Evolutionary conservation across 108 stramenopile genomes (phyloP).

Genomic region (Discostella stelligeroides): DNA sequence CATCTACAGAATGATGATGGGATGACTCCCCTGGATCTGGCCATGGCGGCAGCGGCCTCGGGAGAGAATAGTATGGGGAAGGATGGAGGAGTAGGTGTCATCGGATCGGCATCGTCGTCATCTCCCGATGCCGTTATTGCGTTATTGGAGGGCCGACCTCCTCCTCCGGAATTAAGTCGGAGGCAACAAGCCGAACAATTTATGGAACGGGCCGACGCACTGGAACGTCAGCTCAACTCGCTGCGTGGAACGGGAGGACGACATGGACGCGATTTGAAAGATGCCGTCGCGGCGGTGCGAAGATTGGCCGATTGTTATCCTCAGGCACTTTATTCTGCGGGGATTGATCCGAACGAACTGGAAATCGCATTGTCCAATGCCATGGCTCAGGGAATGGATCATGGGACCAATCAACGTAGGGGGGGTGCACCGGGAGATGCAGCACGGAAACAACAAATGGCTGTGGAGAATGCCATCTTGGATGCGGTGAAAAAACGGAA

Average conservation of each 20-base stretch:
- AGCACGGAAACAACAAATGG: constrained; percentile 50
- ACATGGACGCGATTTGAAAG: constrained; percentile 68
- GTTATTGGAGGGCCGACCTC: constrained; percentile 83
- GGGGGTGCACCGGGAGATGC: constrained; percentile 51
- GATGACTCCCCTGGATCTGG: constrained; percentile 90
- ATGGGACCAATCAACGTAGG: constrained; percentile 37
- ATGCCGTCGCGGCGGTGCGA: constrained; percentile 77
- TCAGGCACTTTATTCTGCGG: constrained; percentile 84
- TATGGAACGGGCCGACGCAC: constrained; percentile 74
- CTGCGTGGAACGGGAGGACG: constrained; percentile 64
- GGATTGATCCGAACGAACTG: constrained; percentile 73
- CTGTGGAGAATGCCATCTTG: constrained; percentile 69
- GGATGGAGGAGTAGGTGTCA: too few species aligned
- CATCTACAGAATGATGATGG: constrained; percentile 90
- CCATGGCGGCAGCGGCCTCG: constrained; percentile 61
- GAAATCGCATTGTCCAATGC: constrained; percentile 78
- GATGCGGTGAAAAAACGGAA: constrained; percentile 73
- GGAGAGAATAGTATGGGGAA: background rate
- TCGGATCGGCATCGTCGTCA: background rate
- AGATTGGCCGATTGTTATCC: constrained; percentile 88
- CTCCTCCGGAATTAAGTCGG: constrained; percentile 81
- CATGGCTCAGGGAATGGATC: constrained; percentile 38
- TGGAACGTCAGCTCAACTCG: constrained; percentile 67
- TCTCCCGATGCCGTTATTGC: constrained; percentile 79
- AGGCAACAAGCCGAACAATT: constrained; percentile 84